These are phyloP conservation scores for Ceriops zippeliana DNA, from an alignment of 345 rosid genomes.

Conservation along the genomic window DNA sequence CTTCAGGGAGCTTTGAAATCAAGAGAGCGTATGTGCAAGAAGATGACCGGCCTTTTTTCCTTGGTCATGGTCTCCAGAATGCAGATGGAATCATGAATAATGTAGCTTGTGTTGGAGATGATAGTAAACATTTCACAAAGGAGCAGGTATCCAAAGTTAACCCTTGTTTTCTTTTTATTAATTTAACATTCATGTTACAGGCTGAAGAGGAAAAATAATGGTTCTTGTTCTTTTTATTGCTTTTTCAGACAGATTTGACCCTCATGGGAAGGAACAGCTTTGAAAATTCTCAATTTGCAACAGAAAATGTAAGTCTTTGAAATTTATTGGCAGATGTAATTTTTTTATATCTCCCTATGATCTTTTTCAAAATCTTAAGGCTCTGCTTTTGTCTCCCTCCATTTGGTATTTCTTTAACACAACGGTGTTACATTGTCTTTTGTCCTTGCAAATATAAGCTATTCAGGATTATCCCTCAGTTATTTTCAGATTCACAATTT, in stretches of 20 bases:
- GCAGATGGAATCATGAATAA: slow-evolving; percentile 21
- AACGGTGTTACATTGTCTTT: neutral
- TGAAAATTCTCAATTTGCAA: slow-evolving; percentile 22
- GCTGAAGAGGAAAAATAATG: neutral
- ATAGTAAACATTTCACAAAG: slow-evolving; percentile 24
- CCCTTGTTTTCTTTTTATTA: neutral
- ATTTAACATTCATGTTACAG: no score
- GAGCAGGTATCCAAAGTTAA: slow-evolving; percentile 54
- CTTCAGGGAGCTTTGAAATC: slow-evolving; percentile 33
- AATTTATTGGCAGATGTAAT: slow-evolving; percentile 39
- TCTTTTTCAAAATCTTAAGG: neutral
- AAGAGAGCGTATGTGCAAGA: slow-evolving; percentile 50
- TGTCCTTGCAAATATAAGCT: neutral
- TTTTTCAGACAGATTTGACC: slow-evolving; percentile 32
- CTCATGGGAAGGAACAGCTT: slow-evolving; percentile 22
- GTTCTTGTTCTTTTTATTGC: neutral
- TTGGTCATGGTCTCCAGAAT: slow-evolving; percentile 34
- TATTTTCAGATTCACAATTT: no score
- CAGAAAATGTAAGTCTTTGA: slow-evolving; percentile 23
- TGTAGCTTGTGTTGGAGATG: slow-evolving; percentile 35
- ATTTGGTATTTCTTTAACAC: neutral
- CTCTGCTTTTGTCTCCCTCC: neutral
- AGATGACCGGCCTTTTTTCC: slow-evolving; percentile 41
- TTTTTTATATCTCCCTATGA: neutral
- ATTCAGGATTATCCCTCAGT: no score